Percentiles rank a stretch among this genome's conserved stretches.
phyloP scores from a whole-genome alignment of 495 filamentous ascomycete genomes.

The Xylaria sp. region DNA sequence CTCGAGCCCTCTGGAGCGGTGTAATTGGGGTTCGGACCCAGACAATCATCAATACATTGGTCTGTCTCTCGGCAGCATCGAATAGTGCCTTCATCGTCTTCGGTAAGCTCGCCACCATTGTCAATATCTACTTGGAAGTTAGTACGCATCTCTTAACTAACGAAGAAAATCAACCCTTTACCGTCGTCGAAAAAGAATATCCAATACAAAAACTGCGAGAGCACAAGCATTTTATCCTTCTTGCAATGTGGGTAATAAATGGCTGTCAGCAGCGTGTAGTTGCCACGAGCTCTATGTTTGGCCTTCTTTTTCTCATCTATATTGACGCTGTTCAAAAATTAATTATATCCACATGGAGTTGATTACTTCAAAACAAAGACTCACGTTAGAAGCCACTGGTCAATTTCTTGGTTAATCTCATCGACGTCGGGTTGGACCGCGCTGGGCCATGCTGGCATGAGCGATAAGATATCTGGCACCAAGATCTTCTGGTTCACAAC shows the following conservation, averaged over 20 bases:
- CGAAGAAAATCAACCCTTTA: conserved; percentile 2
- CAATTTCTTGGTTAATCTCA: conserved; percentile 36
- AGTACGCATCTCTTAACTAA: background rate
- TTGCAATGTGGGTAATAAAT: conserved; percentile 40
- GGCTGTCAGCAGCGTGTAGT: conserved; percentile 36
- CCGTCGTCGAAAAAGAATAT: conserved; percentile 43
- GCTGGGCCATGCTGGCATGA: conserved; percentile 39
- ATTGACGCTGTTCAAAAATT: conserved; percentile 31
- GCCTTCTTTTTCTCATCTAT: conserved; percentile 37
- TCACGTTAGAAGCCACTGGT: conserved; percentile 38
- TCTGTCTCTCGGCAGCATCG: conserved; percentile 36
- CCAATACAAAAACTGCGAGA: conserved; percentile 40
- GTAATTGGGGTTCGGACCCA: conserved; percentile 35
- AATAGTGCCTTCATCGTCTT: conserved; percentile 34
- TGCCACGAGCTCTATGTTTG: conserved; percentile 37
- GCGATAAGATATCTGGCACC: conserved; percentile 35
- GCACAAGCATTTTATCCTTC: conserved; percentile 35
- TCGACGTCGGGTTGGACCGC: conserved; percentile 37
- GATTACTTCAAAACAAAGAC: conserved; percentile 3
- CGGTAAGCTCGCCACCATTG: conserved; percentile 38
- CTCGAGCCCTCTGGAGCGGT: conserved; percentile 32
- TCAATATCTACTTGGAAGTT: conserved; percentile 36
- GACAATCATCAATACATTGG: conserved; percentile 36
- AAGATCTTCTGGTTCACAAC: conserved; percentile 38
- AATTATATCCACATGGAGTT: background rate